These are phyloP conservation scores for Dendrostoma leiphaemia DNA, from an alignment of 2,329 filamentous ascomycete species.

Conservation along the genomic window DNA sequence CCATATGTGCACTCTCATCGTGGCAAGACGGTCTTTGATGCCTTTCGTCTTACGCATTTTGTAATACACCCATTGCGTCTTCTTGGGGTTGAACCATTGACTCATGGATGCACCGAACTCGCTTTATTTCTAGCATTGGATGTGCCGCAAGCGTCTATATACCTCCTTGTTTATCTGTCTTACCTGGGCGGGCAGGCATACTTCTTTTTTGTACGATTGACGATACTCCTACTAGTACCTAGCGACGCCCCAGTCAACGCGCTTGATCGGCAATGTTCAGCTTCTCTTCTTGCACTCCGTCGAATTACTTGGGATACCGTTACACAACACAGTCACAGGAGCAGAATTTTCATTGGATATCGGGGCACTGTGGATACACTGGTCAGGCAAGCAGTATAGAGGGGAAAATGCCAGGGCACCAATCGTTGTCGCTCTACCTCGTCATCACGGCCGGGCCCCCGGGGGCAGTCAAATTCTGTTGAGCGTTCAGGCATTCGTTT, in stretches of 20 bases:
- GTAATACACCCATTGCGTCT: constrained; percentile 10
- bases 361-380: not conserved
- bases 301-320: not conserved
- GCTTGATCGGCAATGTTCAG: not conserved
- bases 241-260: not conserved
- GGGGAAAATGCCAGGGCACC: not conserved
- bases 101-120: not conserved
- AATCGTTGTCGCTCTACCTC: not conserved
- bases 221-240: not conserved
- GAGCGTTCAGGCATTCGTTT: not conserved
- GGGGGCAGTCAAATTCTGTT: not conserved
- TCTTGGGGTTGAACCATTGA: too few species aligned
- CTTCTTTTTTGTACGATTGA: constrained; percentile 2
- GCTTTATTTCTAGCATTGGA: constrained; percentile 8
- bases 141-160: constrained; percentile 15
- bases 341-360: not conserved
- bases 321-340: not conserved
- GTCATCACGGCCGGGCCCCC: not conserved
- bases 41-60: constrained; percentile 3
- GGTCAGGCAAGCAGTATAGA: not conserved
- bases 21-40: not conserved
- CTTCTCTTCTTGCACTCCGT: not conserved
- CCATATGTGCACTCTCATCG: not conserved
- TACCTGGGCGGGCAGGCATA: constrained; percentile 2
- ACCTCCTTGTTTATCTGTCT: constrained; percentile 8